Evolutionary conservation across 768 basidiomycete genomes (phyloP), one percentile per base, ranked within the genome.

Genomic region (Lactarius deliciosus): DNA sequence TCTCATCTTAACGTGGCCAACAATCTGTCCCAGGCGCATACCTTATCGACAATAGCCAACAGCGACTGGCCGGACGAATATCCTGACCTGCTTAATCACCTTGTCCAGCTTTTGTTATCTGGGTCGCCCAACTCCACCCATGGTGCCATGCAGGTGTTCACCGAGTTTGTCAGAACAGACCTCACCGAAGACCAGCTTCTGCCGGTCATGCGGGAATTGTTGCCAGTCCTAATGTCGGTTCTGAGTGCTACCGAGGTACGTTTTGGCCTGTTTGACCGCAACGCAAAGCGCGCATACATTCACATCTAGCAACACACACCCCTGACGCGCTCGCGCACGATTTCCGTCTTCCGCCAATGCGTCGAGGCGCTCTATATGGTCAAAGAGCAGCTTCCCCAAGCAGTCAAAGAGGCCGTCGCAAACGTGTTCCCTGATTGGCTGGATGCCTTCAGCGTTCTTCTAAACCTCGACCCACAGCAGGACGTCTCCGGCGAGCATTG

Each of bases 11-110:
- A 30, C 41, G 22, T 55, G 13, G 16, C 30, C n/a, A 10, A 56
- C 57, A 10, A 47, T 58, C 36, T 7, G 41, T 57, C 30, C 41
- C 64, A 96, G 93, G 96, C 96, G 4, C 91, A 89, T 71, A 89
- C 90, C 4, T 77, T 98, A 28, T 96, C 96, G 15, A 86, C 86
- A 1, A 90, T 98, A 66, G 94, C 96, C 34, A 88, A 88, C 69
- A 89, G 87, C 70, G 95, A 98, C 79, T 98, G 94, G 93, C 96
- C 96, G 10, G 95, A 97, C 77, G 93, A 96, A 81, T 98, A 93
- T 75, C 93, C 96, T 0, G 87, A 91, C 57, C 84, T 98, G n/a
- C 82, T 98, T 41, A 80, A 80, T 54, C 81, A 83, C 55, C 83
- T 99, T 22, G 86, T 98, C 68, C 77, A 77, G 40, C 84, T 96